These are phyloP conservation scores for Fraxinus albicans DNA, from an alignment of 305 asterid species.

Conservation along the genomic window DNA sequence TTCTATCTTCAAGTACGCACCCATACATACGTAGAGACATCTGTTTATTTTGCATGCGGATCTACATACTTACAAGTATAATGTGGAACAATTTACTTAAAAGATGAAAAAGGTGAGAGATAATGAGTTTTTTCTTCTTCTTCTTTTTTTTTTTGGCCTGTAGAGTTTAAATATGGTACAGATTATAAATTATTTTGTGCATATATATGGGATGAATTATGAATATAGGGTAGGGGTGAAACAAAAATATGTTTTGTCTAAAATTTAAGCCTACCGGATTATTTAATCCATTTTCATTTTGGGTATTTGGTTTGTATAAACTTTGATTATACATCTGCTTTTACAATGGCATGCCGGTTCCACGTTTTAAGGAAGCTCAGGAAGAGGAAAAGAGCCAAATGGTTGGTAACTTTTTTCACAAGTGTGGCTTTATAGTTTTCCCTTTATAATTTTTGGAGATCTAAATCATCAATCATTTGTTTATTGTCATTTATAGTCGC, in stretches of 20 bases:
- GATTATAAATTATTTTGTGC: background rate
- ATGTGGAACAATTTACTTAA: background rate
- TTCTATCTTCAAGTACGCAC: background rate
- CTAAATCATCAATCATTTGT: background rate
- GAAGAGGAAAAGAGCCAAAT: slow-evolving; percentile 82
- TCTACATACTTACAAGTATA: background rate
- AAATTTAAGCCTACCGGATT: background rate
- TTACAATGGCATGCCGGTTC: slow-evolving; percentile 1
- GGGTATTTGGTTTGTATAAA: background rate
- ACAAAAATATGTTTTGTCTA: background rate
- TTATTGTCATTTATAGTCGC: background rate
- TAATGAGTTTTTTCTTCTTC: background rate
- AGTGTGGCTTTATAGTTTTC: slow-evolving; percentile 59
- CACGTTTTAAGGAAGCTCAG: slow-evolving; percentile 75
- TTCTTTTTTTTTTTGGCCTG: background rate
- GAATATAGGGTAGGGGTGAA: background rate
- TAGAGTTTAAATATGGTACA: background rate
- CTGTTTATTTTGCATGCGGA: background rate
- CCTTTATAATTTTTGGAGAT: slow-evolving; percentile 10
- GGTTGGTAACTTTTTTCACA: slow-evolving; percentile 80
- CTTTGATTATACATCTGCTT: background rate
- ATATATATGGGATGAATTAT: background rate
- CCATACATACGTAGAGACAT: background rate
- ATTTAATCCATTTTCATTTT: background rate
- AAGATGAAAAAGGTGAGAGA: background rate